A percentile compares a stretch with the other conserved stretches of the same genome.
phyloP scores from a whole-genome alignment of 768 basidiomycete genomes.

The Lactarius evosmus region DNA sequence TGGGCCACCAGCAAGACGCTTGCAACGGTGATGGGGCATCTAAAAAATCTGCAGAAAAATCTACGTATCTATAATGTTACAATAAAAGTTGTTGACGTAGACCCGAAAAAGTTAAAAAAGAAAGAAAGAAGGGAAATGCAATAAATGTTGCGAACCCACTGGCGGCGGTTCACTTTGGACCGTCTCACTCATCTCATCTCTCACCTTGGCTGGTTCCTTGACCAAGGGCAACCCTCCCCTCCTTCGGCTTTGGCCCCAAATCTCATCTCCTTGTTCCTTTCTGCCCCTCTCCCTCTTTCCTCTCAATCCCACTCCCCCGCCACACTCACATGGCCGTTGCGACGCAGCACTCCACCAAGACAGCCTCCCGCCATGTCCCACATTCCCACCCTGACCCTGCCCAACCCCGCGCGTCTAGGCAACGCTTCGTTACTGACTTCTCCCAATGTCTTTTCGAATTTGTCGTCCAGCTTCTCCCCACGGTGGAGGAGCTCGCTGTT shows the following conservation, averaged over 20 bases:
- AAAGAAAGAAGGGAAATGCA: background rate
- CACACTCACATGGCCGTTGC: constrained; percentile 23
- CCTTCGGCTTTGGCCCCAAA: background rate
- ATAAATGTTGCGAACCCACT: background rate
- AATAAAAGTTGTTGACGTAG: background rate
- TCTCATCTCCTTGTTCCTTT: background rate
- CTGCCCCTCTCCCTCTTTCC: background rate
- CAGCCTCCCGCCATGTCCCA: constrained; percentile 16
- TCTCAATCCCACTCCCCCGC: background rate
- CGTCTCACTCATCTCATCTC: background rate
- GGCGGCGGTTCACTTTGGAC: background rate
- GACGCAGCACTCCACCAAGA: constrained; percentile 18
- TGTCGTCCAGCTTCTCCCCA: constrained; percentile 88
- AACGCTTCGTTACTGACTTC: constrained; percentile 73
- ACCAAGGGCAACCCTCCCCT: background rate
- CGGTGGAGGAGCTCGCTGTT: constrained; percentile 83
- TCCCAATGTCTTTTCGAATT: constrained; percentile 92
- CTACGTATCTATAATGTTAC: background rate
- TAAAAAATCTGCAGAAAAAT: background rate
- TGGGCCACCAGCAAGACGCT: background rate
- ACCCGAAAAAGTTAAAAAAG: background rate
- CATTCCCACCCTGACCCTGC: constrained; percentile 19
- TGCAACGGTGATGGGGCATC: background rate
- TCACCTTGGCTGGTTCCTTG: background rate
- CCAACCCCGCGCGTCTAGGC: constrained; percentile 40